phyloP scores from a whole-genome alignment of 139 green algal genomes.

The Picochlorum sp. region DNA sequence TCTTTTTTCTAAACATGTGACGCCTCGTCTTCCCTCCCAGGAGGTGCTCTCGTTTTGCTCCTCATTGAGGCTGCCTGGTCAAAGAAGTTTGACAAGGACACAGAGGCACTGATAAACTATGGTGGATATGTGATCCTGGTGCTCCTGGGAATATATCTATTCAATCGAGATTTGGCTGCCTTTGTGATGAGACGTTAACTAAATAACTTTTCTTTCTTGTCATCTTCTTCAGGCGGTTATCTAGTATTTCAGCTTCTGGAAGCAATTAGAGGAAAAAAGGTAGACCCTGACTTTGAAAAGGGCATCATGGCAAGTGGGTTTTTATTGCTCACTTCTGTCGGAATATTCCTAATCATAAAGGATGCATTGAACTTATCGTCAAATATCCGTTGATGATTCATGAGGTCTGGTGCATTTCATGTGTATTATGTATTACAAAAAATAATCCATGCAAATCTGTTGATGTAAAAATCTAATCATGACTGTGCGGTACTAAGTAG shows the following conservation, averaged over 20 bases:
- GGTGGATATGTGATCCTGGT: no score
- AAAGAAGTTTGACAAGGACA: no score
- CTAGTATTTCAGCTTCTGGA: conserved; percentile 78
- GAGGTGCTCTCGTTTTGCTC: no score
- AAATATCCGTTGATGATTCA: background rate
- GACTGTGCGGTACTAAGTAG: no score
- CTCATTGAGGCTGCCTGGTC: no score
- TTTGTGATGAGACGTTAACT: background rate
- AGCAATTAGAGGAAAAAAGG: conserved; percentile 72
- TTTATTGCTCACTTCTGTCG: conserved; percentile 70
- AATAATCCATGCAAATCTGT: background rate
- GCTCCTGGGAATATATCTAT: no score
- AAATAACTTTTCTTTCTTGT: conserved; percentile 10
- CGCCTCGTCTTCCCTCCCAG: no score
- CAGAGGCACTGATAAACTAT: no score
- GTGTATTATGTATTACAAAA: background rate
- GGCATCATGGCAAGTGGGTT: conserved; percentile 77
- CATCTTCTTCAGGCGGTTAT: no score
- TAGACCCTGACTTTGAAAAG: conserved; percentile 69
- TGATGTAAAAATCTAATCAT: no score
- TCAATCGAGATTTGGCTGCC: background rate
- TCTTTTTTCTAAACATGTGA: background rate
- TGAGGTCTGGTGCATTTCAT: background rate
- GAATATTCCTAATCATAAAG: conserved; percentile 66
- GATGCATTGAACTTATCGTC: conserved; percentile 34